Evolutionary conservation across 1,284 basidiomycete genomes (phyloP).

Genomic region (Moesziomyces parantarcticus): DNA sequence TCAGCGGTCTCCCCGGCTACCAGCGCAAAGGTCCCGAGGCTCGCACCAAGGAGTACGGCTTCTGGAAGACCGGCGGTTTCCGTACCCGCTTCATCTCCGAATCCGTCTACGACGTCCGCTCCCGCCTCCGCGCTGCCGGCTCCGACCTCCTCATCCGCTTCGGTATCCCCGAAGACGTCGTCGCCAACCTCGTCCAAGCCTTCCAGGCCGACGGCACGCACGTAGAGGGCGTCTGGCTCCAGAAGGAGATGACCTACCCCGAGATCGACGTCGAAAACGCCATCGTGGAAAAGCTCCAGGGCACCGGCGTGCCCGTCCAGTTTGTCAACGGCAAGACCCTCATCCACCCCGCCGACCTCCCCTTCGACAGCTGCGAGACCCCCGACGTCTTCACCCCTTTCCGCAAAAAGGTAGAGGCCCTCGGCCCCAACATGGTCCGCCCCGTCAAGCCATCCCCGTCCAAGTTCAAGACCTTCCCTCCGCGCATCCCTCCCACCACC

Average conservation of each 20-base stretch:
- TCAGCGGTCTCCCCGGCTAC: conserved; percentile 70
- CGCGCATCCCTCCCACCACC: conserved; percentile 40
- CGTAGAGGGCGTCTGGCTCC: conserved; percentile 64
- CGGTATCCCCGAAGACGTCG: conserved; percentile 70
- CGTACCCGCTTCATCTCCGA: conserved; percentile 70
- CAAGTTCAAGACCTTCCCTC: conserved; percentile 56
- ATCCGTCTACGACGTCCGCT: conserved; percentile 71
- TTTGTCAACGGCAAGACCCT: conserved; percentile 61
- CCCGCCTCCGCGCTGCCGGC: conserved; percentile 68
- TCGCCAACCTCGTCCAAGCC: conserved; percentile 50
- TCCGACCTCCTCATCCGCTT: conserved; percentile 72
- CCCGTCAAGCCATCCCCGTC: conserved; percentile 46
- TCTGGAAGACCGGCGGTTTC: conserved; percentile 71
- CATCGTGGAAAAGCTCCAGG: conserved; percentile 45
- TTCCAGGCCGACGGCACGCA: conserved; percentile 53
- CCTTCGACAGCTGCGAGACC: conserved; percentile 69
- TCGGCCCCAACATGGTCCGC: conserved; percentile 66
- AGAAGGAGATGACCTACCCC: conserved; percentile 60
- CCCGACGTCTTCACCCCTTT: conserved; percentile 72
- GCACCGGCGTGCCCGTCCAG: conserved; percentile 45
- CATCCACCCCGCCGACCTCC: conserved; percentile 69
- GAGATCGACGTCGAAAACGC: conserved; percentile 53
- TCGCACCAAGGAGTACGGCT: conserved; percentile 69
- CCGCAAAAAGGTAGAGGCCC: conserved; percentile 71
- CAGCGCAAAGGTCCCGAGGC: conserved; percentile 66